Evolutionary conservation across 139 green algal genomes (phyloP).

Genomic region (Chlorella vulgaris): DNA sequence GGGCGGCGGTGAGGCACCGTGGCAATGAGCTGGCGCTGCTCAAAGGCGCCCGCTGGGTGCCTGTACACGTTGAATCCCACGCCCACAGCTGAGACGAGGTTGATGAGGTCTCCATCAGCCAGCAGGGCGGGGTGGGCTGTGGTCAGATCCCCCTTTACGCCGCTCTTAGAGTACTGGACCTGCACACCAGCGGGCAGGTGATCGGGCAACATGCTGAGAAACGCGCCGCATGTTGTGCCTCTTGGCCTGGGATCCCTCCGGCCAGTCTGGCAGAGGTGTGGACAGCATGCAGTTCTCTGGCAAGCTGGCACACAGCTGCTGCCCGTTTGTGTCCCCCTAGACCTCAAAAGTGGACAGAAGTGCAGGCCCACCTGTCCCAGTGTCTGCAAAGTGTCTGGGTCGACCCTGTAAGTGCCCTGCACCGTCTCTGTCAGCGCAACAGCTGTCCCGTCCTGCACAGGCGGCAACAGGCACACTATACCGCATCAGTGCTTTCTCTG

Average conservation of each 20-base stretch:
- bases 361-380: conserved; percentile 49
- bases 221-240: neutral
- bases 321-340: too few species aligned
- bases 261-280: too few species aligned
- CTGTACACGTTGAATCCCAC: conserved; percentile 39
- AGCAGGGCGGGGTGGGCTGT: conserved; percentile 71
- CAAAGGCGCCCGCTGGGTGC: conserved; percentile 13
- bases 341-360: too few species aligned
- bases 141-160: conserved; percentile 66
- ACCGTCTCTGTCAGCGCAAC: conserved; percentile 69
- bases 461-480: too few species aligned
- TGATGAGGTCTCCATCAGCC: conserved; percentile 63
- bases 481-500: too few species aligned
- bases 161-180: conserved; percentile 4
- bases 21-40: conserved; percentile 46
- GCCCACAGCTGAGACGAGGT: conserved; percentile 61
- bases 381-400: conserved; percentile 58
- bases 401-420: conserved; percentile 57
- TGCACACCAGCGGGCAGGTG: conserved; percentile 24
- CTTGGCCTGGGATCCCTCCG: too few species aligned
- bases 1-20: conserved; percentile 41
- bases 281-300: too few species aligned
- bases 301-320: too few species aligned
- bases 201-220: too few species aligned
- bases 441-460: conserved; percentile 34